Base-by-base conservation (phyloP, 441 rosid genomes). In the Manihot esculenta region DNA sequence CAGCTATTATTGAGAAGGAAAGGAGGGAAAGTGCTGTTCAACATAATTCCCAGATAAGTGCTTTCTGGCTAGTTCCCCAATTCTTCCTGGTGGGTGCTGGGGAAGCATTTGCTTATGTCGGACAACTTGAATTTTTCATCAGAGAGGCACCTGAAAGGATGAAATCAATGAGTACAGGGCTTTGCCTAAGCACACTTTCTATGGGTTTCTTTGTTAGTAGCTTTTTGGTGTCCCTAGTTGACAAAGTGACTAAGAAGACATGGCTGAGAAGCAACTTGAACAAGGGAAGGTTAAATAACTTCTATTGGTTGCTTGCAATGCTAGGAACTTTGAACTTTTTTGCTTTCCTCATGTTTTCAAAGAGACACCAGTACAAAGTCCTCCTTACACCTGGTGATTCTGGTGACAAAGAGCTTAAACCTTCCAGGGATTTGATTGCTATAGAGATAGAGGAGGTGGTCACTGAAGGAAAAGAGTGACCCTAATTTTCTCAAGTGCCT, bases 111-210 rank as follows among this genome's bases (percentile, higher is more conserved):
- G 93, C 84, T 47, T 92, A 94, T 20, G 96, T 89, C 14, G 97
- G 97, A 57, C 96, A 94, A n/a, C 97, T 94, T 38, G 97, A 94
- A 84, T 94, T 92, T 77, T 94, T 92, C 81, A 88, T 90, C 45
- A 81, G 89, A 59, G 97, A 94, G 77, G 94, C 97, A 47, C 97
- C 97, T 0, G 93, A 87, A 62, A 83, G 93, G 72, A 92, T 89
- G 96, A 94, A 92, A 73, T 87, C 97, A 5, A 92, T 88, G 94
- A 94, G 99, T 86, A 94, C 97, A 0, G 97, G 97, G 23, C 82
- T 94, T n/a, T 92, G 92, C 69, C 79, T 94, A 2, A 89, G 94
- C 58, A 86, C 89, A 54, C 82, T 92, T 17, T 89, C 97, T 2
- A 82, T 90, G 96, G 97, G 97, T 30, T 89, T 92, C 87, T 94